Base-by-base conservation (phyloP, 2,329 filamentous ascomycete species). In the Neofusicoccum cordaticola region DNA sequence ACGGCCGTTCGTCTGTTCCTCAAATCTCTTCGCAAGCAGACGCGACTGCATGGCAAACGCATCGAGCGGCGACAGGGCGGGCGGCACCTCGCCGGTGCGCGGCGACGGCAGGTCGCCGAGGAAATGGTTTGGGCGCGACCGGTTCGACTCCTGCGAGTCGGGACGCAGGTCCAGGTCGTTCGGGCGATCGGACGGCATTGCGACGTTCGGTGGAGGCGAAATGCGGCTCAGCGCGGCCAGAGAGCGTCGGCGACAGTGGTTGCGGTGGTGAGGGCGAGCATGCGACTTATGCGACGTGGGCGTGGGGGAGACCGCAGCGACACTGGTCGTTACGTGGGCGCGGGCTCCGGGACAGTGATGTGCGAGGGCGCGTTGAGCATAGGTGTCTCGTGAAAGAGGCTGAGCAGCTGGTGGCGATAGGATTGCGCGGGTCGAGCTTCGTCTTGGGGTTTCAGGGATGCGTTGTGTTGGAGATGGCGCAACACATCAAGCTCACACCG, bases 41-140 rank as follows among this genome's bases (percentile, higher is more conserved):
- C 94, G 89, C 71, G 93, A 96, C 74, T 98, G 94, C 67, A 94
- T 85, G 22, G 94, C 94, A 75, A 99, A 96, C 53, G 94, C 94
- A 83, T 99, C 95, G 68, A 99, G 85, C 11, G 95, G 95, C 7
- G 95, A 98, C 64, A 98, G 84, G 61, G 95, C 91, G 4, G 95
- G 95, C 19, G 95, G 94, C 1, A 90, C 85, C 71, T 88, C 77
- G 75, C 81, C 82, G n/a, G 78, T 74, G 64, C 80, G 79, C 45
- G 82, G 81, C 65, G 81, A 82, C 52, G 81, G 80, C 27, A 83
- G 75, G 70, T 77, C 75, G 57, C 71, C 68, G 63, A 76, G 70
- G 31, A 74, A 74, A 63, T 70, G 41, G 9, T 19, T 58, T 17
- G 72, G 72, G 69, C 72, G 75, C 69, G 71, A 71, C 48, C 37